Conservation (phyloP, 805 yeast genomes). For the Myxozyma kluyveri region DNA sequence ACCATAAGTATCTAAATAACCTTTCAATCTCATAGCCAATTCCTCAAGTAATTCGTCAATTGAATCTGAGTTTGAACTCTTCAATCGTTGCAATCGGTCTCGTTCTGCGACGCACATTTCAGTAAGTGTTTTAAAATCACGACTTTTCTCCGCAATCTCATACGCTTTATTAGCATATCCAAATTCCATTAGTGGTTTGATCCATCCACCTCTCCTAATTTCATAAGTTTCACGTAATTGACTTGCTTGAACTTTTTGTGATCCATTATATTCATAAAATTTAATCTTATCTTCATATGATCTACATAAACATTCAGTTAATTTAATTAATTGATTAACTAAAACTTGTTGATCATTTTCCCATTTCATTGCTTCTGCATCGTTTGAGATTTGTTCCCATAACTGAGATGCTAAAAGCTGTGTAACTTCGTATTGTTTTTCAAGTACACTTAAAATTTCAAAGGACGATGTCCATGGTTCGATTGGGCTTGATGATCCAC, state of each 20-base stretch:
- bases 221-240: constrained; percentile 28
- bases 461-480: constrained; percentile 36
- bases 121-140: constrained; percentile 64
- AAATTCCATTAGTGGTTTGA: constrained; percentile 50
- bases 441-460: constrained; percentile 30
- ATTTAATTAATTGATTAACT: constrained; percentile 36
- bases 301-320: constrained; percentile 47
- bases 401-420: constrained; percentile 19
- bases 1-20: constrained; percentile 60
- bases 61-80: constrained; percentile 6
- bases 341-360: constrained; percentile 22
- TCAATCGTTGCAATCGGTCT: constrained; percentile 2
- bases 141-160: constrained; percentile 60
- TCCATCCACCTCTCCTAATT: constrained; percentile 53
- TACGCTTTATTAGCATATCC: constrained; percentile 55
- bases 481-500: constrained; percentile 8
- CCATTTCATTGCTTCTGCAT: constrained; percentile 14
- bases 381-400: constrained; percentile 12
- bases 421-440: constrained; percentile 30
- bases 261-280: constrained; percentile 25
- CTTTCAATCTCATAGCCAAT: constrained; percentile 29
- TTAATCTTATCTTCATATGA: constrained; percentile 29
- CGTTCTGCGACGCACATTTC: constrained; percentile 39
- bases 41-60: constrained; percentile 8
- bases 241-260: constrained; percentile 15